Evolutionary conservation across 192 early-diverging fungal species (phyloP).

Genomic region (Backusella morwellensis): DNA sequence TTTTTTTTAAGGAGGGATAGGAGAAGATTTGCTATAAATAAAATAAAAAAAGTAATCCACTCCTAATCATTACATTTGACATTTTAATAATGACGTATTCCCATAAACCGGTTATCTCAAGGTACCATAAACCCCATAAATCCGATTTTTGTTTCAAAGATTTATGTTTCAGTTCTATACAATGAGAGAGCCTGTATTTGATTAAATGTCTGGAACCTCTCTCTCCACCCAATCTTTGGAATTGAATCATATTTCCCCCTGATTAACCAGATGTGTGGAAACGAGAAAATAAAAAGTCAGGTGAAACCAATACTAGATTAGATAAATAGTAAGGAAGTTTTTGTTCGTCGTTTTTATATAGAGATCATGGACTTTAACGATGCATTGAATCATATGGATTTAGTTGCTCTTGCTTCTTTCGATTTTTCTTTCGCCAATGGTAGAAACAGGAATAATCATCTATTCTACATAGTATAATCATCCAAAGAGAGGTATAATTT

Average conservation of each 20-base stretch:
- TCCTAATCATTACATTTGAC: neutral
- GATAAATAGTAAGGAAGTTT: neutral
- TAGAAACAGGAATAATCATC: neutral
- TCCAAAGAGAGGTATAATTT: neutral
- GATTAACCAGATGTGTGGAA: neutral
- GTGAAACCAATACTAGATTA: neutral
- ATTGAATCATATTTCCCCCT: neutral
- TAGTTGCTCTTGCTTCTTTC: neutral
- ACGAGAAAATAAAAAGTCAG: neutral
- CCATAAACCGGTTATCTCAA: neutral
- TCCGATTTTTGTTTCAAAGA: neutral
- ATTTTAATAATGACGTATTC: conserved; percentile 1
- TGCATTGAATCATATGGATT: neutral
- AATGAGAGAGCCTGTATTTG: neutral
- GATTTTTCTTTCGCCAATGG: neutral
- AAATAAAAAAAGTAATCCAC: neutral
- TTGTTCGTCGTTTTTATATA: neutral
- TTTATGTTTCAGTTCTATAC: neutral
- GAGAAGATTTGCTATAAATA: neutral
- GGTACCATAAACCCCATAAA: neutral
- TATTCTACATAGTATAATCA: neutral
- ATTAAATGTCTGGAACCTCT: neutral
- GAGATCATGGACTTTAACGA: neutral
- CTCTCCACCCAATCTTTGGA: neutral
- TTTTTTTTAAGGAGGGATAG: neutral